phyloP scores from a whole-genome alignment of 129 eudicot genomes.

The Flaveria ramosissima region DNA sequence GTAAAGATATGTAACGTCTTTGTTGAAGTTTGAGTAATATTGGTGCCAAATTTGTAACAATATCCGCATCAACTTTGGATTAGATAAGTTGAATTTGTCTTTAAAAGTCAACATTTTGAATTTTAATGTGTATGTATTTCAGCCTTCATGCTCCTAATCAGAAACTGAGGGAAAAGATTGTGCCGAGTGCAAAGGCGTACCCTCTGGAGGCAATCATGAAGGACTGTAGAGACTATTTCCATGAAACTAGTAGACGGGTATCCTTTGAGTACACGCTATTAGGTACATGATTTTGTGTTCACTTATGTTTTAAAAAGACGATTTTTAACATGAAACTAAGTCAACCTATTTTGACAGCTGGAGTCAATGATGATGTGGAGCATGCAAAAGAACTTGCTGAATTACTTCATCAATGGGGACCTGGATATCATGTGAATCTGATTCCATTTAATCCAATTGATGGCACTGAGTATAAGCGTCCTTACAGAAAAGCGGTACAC shows the following conservation, averaged over 20 bases:
- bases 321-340: constrained; percentile 8
- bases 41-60: too few relatives aligned
- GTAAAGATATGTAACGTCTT: background rate
- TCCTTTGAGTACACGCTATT: constrained; percentile 94
- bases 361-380: constrained; percentile 89
- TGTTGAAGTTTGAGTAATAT: too few relatives aligned
- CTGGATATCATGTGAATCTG: constrained; percentile 91
- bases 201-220: constrained; percentile 94
- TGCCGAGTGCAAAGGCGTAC: constrained; percentile 97
- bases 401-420: constrained; percentile 93
- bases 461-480: constrained; percentile 88
- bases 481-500: constrained; percentile 75
- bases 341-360: constrained; percentile 55
- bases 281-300: constrained; percentile 53
- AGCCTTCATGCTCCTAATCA: constrained; percentile 99
- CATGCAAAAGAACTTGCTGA: constrained; percentile 89
- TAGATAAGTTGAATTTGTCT: background rate
- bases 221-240: constrained; percentile 92
- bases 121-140: constrained; percentile 28
- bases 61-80: too few relatives aligned
- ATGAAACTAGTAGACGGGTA: constrained; percentile 88
- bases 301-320: background rate
- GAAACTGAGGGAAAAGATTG: constrained; percentile 84
- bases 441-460: constrained; percentile 92
- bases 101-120: background rate